Conservation (phyloP, 345 rosid genomes). For the Excoecaria cochinchinensis region DNA sequence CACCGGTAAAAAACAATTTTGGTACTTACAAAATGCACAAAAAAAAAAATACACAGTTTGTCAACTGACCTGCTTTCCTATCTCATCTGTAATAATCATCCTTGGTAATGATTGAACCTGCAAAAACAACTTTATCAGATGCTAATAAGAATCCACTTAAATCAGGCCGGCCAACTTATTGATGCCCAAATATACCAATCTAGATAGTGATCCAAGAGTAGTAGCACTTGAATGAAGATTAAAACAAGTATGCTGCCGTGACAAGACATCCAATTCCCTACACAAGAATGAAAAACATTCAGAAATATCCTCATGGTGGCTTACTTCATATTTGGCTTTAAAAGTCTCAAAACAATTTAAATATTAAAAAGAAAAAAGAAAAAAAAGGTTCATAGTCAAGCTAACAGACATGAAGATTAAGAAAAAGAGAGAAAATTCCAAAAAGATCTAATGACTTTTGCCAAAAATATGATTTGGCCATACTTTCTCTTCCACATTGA, state of each 20-base stretch:
- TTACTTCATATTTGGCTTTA: neutral
- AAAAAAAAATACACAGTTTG: slow-evolving; percentile 12
- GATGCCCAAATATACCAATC: slow-evolving; percentile 54
- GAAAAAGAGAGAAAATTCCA: no score
- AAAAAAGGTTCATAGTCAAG: neutral
- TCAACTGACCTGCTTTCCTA: slow-evolving; percentile 83
- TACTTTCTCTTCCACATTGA: no score
- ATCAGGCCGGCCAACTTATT: slow-evolving; percentile 16
- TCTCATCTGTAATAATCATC: slow-evolving; percentile 94
- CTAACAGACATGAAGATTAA: no score
- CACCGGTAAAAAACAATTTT: neutral
- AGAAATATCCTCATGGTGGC: neutral
- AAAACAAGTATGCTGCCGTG: slow-evolving; percentile 76
- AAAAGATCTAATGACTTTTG: no score
- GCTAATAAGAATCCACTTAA: slow-evolving; percentile 7
- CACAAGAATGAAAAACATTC: slow-evolving; percentile 20
- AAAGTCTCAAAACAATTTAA: neutral
- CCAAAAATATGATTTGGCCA: no score
- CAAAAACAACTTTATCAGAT: slow-evolving; percentile 25
- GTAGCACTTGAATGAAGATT: slow-evolving; percentile 88
- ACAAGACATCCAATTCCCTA: slow-evolving; percentile 91
- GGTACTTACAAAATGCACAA: neutral
- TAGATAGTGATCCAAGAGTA: slow-evolving; percentile 86
- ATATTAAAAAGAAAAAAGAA: neutral
- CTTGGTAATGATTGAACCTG: slow-evolving; percentile 97